phyloP scores from a whole-genome alignment of 768 basidiomycete genomes.

The Phanerochaete sordida region DNA sequence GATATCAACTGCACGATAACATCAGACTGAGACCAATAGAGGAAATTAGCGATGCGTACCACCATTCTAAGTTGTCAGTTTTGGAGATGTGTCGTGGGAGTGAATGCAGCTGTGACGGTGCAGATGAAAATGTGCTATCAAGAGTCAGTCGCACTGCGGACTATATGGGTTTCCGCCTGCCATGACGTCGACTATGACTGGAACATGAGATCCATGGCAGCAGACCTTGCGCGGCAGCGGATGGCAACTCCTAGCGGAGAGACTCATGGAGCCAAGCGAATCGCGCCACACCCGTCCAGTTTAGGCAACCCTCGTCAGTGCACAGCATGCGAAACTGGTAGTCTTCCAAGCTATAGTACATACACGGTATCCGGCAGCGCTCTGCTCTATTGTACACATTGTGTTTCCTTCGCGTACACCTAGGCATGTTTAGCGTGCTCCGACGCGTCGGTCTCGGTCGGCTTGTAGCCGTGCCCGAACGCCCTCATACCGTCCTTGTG shows the following conservation, averaged over 20 bases:
- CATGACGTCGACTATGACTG: background rate
- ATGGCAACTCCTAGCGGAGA: background rate
- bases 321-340: background rate
- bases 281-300: background rate
- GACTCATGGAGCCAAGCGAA: background rate
- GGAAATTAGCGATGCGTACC: background rate
- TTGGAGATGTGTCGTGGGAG: too few relatives aligned
- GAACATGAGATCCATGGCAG: background rate
- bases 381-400: background rate
- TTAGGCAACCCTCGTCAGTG: background rate
- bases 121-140: background rate
- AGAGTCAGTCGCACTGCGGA: background rate
- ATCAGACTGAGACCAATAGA: background rate
- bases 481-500: constrained; percentile 52
- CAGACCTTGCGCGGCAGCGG: too few relatives aligned
- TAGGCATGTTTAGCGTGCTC: background rate
- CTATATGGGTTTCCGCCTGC: background rate
- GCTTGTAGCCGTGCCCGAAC: constrained; percentile 72
- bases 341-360: background rate
- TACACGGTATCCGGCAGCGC: background rate
- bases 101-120: background rate
- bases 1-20: background rate
- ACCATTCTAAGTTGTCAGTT: background rate
- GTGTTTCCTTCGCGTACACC: too few relatives aligned
- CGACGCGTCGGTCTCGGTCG: constrained; percentile 27